Evolutionary conservation across 106 monocot genomes (phyloP), one percentile per base, ranked within the genome.

Genomic region (Cymbidium sinense): DNA sequence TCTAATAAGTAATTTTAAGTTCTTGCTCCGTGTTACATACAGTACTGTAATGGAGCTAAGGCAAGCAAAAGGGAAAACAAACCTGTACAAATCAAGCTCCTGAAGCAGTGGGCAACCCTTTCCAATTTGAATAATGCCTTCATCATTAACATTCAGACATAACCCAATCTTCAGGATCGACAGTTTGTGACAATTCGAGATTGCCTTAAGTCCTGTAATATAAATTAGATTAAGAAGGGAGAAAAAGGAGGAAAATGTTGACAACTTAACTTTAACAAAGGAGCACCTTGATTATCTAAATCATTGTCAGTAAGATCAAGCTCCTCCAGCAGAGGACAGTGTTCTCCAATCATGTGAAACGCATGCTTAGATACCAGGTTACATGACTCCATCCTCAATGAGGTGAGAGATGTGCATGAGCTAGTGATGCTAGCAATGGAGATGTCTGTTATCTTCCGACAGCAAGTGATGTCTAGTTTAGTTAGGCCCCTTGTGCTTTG

Each of bases 31-130:
- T 9, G 11, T 43, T 8, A 43, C 43, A 43, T 43, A 43, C 9
- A 43, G 7, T 43, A 43, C 43, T 7, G 7, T 20, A 55, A 21
- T 21, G 54, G 23, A 58, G 2, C 58, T 58, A 58, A 36, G 37
- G 29, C 7, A 23, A 44, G 51, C 5, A 50, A 17, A 50, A 41
- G 29, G 15, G 35, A 73, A 52, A 10, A 78, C 81, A 50, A 75
- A 95, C 87, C 95, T 89, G 78, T 95, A 95, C 74, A 95, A 78
- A 82, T 95, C 95, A 33, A 95, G 80, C 74, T 92, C 95, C 70
- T 84, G 43, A 12, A 95, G 82, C 20, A 76, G 51, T 5, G 77
- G 73, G 69, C 95, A 95, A 50, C 44, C 15, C 50, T 64, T 86
- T 36, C 88, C 92, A 50, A 95, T 20, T 39, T 86, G 81, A 36